A percentile compares a stretch with the other conserved stretches of the same genome.
Conservation (phyloP, 257 asterid species). For the Primulina tabacum region DNA sequence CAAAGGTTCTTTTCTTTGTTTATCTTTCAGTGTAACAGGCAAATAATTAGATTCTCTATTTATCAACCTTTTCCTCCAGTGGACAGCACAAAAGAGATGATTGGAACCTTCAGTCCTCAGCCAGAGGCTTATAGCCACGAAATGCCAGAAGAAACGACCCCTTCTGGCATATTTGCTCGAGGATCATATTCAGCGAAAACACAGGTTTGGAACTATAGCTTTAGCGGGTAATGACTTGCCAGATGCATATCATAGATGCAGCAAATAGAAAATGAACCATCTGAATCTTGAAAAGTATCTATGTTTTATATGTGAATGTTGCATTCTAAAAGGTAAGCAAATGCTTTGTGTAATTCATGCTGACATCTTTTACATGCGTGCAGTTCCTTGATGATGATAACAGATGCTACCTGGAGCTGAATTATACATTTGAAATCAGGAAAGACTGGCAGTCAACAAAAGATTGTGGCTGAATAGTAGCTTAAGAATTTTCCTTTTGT, state of each 20-base stretch:
- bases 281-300: not conserved
- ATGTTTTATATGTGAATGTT: not conserved
- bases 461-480: constrained; percentile 22
- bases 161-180: constrained; percentile 52
- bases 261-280: not conserved
- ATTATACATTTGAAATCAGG: constrained; percentile 88
- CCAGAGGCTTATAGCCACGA: constrained; percentile 43
- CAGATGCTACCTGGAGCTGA: constrained; percentile 93
- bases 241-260: not conserved
- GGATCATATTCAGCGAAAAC: constrained; percentile 48
- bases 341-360: not conserved
- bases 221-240: too few species aligned
- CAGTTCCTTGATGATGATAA: constrained; percentile 95
- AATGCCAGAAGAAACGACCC: constrained; percentile 51
- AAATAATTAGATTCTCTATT: not conserved
- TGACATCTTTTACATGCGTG: not conserved
- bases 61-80: constrained; percentile 25
- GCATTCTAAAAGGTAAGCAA: not conserved
- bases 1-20: constrained; percentile 43
- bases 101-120: constrained; percentile 52
- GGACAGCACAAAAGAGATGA: constrained; percentile 46
- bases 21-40: not conserved
- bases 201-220: constrained; percentile 26
- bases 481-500: constrained; percentile 21
- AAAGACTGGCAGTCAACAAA: constrained; percentile 70